Evolutionary conservation across 495 filamentous ascomycete species (phyloP).

Genomic region (Sporormia fimetaria): DNA sequence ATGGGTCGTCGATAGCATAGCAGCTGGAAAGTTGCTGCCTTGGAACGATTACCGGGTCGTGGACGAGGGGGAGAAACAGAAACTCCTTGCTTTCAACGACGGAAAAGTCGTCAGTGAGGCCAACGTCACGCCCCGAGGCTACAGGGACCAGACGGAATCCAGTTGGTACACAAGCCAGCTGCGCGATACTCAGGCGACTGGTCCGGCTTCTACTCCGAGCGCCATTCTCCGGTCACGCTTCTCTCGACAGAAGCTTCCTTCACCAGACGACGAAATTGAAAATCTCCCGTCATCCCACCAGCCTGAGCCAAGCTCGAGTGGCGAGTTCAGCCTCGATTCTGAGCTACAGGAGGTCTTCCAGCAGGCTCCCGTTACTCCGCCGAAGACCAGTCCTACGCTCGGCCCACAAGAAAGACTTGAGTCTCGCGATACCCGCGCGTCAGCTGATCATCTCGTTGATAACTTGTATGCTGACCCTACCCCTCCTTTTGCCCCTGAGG

Average conservation of each 20-base stretch:
- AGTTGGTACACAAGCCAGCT: constrained; percentile 75
- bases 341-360: not conserved
- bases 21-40: constrained; percentile 64
- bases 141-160: constrained; percentile 60
- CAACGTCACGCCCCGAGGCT: constrained; percentile 45
- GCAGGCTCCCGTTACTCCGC: constrained; percentile 14
- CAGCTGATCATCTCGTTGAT: constrained; percentile 7
- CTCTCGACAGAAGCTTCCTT: constrained; percentile 13
- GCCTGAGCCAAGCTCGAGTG: constrained; percentile 3
- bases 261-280: constrained; percentile 19
- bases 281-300: constrained; percentile 23
- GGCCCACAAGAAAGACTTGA: not conserved
- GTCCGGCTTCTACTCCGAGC: constrained; percentile 7
- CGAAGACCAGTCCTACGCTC: constrained; percentile 18
- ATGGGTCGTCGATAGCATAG: constrained; percentile 85
- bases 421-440: not conserved
- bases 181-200: constrained; percentile 30
- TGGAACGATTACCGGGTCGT: constrained; percentile 77
- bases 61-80: constrained; percentile 66
- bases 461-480: constrained; percentile 13
- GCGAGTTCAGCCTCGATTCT: not conserved
- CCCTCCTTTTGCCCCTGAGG: not conserved
- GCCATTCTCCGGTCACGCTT: constrained; percentile 16
- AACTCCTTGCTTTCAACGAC: constrained; percentile 63
- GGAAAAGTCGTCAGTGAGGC: constrained; percentile 56